Percentiles rank a stretch among this genome's conserved stretches.
These are phyloP conservation scores for Globisporangium carolinianum DNA, from an alignment of 352 stramenopile genomes.

Conservation along the genomic window DNA sequence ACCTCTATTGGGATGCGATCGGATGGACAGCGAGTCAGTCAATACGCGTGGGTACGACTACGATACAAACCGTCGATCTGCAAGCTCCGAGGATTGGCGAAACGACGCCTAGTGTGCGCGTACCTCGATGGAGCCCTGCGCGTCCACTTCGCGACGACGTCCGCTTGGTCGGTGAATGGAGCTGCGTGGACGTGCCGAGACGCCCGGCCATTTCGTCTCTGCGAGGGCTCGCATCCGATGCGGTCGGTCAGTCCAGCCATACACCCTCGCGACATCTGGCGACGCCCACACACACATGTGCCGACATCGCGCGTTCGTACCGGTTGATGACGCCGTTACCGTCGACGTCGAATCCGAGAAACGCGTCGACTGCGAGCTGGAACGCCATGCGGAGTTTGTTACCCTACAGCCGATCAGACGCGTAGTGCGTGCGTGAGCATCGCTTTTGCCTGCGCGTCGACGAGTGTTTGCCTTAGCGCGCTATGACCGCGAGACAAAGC, in stretches of 20 bases:
- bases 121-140: conserved; percentile 10
- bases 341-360: conserved; percentile 81
- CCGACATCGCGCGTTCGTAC: conserved; percentile 13
- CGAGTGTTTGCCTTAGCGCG: too few relatives aligned
- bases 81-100: not conserved
- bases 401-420: conserved; percentile 20
- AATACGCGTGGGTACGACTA: not conserved
- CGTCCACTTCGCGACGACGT: conserved; percentile 28
- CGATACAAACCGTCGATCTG: too few relatives aligned
- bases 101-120: not conserved
- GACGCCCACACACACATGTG: too few relatives aligned
- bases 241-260: too few relatives aligned
- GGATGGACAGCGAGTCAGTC: not conserved
- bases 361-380: conserved; percentile 76
- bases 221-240: not conserved
- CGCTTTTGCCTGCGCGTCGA: too few relatives aligned
- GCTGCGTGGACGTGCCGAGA: conserved; percentile 47
- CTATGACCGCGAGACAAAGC: not conserved
- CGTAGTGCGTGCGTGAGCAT: too few relatives aligned
- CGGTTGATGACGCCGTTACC: conserved; percentile 71
- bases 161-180: conserved; percentile 78
- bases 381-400: conserved; percentile 80
- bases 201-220: conserved; percentile 50
- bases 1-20: conserved; percentile 7
- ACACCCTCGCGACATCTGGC: too few relatives aligned